These are phyloP conservation scores for Solanum pimpinellifolium DNA, from an alignment of 257 asterid genomes.

Conservation along the genomic window DNA sequence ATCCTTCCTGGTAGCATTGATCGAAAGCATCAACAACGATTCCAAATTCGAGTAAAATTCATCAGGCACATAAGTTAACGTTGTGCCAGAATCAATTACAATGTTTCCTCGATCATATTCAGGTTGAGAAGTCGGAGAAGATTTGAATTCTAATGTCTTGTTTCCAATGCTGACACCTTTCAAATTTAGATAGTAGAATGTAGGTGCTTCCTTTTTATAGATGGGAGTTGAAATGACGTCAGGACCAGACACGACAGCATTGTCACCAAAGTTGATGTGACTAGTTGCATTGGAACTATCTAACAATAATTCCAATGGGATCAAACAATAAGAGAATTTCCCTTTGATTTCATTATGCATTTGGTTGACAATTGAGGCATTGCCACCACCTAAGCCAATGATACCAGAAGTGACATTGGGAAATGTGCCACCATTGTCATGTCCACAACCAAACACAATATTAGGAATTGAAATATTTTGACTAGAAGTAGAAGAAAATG, in stretches of 20 bases:
- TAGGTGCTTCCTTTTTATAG: neutral
- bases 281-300: neutral
- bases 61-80: neutral
- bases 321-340: conserved; percentile 7
- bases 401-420: neutral
- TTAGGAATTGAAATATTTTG: neutral
- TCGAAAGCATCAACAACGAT: neutral
- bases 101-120: conserved; percentile 17
- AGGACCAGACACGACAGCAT: neutral
- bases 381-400: conserved; percentile 2
- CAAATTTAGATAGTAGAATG: neutral
- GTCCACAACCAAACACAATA: conserved; percentile 7
- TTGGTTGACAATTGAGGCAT: neutral
- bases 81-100: conserved; percentile 38
- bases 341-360: neutral
- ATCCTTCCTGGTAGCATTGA: neutral
- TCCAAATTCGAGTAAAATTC: neutral
- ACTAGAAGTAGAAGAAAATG: neutral
- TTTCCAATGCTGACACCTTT: conserved; percentile 8
- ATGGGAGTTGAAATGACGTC: neutral
- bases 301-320: neutral
- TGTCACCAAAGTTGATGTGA: neutral
- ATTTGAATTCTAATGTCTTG: neutral
- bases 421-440: neutral
- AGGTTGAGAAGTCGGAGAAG: neutral